phyloP scores from a whole-genome alignment of 805 yeast genomes.

The Candida hispaniensis region DNA sequence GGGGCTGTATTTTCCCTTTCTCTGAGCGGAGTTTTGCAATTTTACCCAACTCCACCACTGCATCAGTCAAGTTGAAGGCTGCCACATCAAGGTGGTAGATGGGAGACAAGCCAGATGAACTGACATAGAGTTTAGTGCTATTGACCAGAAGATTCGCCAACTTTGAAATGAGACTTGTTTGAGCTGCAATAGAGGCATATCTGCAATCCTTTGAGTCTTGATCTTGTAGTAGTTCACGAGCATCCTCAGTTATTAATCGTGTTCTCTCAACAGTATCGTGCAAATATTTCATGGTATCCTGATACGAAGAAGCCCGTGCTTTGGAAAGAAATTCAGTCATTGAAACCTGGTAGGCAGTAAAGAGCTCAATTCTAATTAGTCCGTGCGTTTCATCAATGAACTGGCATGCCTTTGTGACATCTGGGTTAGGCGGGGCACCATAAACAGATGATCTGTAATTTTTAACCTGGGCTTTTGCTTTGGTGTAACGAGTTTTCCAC shows the following conservation, averaged over 20 bases:
- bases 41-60: conserved; percentile 36
- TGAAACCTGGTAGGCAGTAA: conserved; percentile 27
- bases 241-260: conserved; percentile 24
- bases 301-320: conserved; percentile 22
- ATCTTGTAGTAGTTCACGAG: conserved; percentile 16
- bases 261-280: conserved; percentile 30
- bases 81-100: conserved; percentile 63
- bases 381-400: conserved; percentile 24
- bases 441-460: conserved; percentile 22
- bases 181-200: conserved; percentile 20
- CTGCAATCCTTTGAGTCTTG: conserved; percentile 9
- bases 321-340: conserved; percentile 29
- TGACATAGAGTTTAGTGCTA: conserved; percentile 60
- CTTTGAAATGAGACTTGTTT: conserved; percentile 41
- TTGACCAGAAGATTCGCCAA: conserved; percentile 68
- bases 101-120: conserved; percentile 57
- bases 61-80: conserved; percentile 57
- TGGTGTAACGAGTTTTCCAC: conserved; percentile 29
- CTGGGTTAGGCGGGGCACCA: conserved; percentile 12
- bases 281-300: conserved; percentile 26
- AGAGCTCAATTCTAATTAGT: conserved; percentile 21
- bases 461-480: conserved; percentile 26
- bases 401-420: conserved; percentile 11
- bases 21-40: conserved; percentile 23
- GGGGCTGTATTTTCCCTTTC: conserved; percentile 4